phyloP scores from a whole-genome alignment of 106 monocot genomes.

The Allium cepa region DNA sequence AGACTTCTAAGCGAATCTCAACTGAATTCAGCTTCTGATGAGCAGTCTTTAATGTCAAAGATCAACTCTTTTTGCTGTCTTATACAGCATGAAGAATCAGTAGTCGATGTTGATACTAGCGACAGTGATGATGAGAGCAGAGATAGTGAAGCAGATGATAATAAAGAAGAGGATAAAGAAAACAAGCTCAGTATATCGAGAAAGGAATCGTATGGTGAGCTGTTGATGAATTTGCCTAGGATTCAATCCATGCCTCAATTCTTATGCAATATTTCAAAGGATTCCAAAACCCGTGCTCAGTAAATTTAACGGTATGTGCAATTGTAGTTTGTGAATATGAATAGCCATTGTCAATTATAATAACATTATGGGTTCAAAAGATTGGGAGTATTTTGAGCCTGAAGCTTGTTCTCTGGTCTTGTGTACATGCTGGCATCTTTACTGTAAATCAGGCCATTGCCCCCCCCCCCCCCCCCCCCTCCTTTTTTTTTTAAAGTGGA shows the following conservation, averaged over 20 bases:
- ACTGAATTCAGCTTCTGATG: conserved; percentile 41
- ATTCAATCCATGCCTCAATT: conserved; percentile 69
- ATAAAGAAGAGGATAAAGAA: background rate
- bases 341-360: background rate
- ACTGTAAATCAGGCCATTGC: no score
- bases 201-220: conserved; percentile 69
- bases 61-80: conserved; percentile 77
- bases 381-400: no score
- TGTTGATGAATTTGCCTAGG: conserved; percentile 53
- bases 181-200: conserved; percentile 21
- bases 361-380: no score
- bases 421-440: no score
- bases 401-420: no score
- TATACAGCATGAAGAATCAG: conserved; percentile 41
- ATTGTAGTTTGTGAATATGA: background rate
- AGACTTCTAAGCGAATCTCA: conserved; percentile 59
- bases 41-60: conserved; percentile 64
- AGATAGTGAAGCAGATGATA: background rate
- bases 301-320: background rate
- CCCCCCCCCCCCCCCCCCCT: no score
- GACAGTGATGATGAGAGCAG: background rate
- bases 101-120: conserved; percentile 2
- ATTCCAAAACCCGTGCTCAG: conserved; percentile 14
- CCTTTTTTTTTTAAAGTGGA: no score
- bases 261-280: conserved; percentile 33